Percentiles rank a stretch among this genome's conserved stretches.
Evolutionary conservation across 352 stramenopile species (phyloP).

Genomic region (Thraustochytrium striatum): DNA sequence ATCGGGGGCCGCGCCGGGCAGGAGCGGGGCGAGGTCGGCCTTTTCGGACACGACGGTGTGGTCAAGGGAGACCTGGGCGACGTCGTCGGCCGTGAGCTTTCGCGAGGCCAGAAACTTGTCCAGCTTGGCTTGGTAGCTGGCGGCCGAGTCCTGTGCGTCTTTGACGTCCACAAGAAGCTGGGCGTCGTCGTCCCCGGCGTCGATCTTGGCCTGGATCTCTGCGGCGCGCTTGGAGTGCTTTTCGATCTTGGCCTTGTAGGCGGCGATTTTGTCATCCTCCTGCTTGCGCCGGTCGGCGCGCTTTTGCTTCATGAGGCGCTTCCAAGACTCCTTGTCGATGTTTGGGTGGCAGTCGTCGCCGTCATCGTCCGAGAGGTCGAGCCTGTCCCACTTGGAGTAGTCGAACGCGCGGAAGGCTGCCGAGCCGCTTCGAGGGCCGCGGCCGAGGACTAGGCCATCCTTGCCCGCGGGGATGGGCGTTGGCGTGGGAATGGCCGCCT

Average conservation of each 20-base stretch:
- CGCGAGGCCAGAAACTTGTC: constrained; percentile 38
- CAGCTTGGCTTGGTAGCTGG: constrained; percentile 44
- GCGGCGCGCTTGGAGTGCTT: constrained; percentile 44
- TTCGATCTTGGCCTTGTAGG: constrained; percentile 49
- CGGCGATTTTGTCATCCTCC: constrained; percentile 49
- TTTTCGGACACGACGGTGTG: neutral
- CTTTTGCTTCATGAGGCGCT: constrained; percentile 60
- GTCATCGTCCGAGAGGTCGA: constrained; percentile 80
- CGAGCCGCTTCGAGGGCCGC: neutral
- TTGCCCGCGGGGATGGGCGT: neutral
- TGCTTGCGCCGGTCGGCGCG: constrained; percentile 43
- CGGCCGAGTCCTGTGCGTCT: constrained; percentile 39
- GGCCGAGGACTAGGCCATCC: neutral
- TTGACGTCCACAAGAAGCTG: constrained; percentile 42
- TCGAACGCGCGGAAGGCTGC: constrained; percentile 60
- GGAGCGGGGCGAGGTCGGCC: constrained; percentile 17
- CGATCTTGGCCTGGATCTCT: constrained; percentile 38
- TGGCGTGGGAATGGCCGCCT: neutral
- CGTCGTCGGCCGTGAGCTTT: constrained; percentile 46
- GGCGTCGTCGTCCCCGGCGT: constrained; percentile 15
- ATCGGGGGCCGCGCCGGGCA: neutral
- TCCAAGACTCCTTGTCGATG: constrained; percentile 67
- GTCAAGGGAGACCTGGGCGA: constrained; percentile 45
- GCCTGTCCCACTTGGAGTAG: constrained; percentile 81
- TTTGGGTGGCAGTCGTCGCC: constrained; percentile 77